A percentile compares a stretch with the other conserved stretches of the same genome.
Evolutionary conservation across 2,329 filamentous ascomycete species (phyloP).

Genomic region (Sarocladiaceae sp.): DNA sequence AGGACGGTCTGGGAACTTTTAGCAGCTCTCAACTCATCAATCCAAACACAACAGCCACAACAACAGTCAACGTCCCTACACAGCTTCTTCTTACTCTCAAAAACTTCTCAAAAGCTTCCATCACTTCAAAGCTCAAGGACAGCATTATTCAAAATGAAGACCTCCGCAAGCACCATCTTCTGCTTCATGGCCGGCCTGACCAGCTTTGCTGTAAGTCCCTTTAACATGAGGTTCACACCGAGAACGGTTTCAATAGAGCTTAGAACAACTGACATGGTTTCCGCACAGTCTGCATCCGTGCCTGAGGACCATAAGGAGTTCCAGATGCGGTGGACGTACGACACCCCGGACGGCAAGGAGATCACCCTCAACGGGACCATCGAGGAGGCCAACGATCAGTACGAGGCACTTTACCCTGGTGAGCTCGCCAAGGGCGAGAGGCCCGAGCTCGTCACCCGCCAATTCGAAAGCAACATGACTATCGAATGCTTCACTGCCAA

Average conservation of each 20-base stretch:
- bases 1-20: too few relatives aligned
- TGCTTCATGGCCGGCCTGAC: not conserved
- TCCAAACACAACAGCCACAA: too few relatives aligned
- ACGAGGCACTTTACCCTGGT: not conserved
- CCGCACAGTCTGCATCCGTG: not conserved
- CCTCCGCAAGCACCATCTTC: not conserved
- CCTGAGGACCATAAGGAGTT: not conserved
- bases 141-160: too few relatives aligned
- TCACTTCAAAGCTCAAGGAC: too few relatives aligned
- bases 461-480: too few relatives aligned
- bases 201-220: too few relatives aligned
- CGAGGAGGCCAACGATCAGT: not conserved
- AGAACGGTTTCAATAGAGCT: too few relatives aligned
- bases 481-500: too few relatives aligned
- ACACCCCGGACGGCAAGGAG: not conserved
- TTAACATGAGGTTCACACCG: too few relatives aligned
- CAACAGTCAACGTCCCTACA: too few relatives aligned
- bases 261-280: too few relatives aligned
- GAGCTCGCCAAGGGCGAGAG: not conserved
- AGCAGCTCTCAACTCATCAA: too few relatives aligned
- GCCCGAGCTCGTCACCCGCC: not conserved
- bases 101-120: not conserved
- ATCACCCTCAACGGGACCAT: not conserved
- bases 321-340: not conserved
- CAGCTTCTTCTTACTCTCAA: not conserved